Evolutionary conservation across 2,329 filamentous ascomycete genomes (phyloP).

Genomic region (Cordyceps cateniannulata): DNA sequence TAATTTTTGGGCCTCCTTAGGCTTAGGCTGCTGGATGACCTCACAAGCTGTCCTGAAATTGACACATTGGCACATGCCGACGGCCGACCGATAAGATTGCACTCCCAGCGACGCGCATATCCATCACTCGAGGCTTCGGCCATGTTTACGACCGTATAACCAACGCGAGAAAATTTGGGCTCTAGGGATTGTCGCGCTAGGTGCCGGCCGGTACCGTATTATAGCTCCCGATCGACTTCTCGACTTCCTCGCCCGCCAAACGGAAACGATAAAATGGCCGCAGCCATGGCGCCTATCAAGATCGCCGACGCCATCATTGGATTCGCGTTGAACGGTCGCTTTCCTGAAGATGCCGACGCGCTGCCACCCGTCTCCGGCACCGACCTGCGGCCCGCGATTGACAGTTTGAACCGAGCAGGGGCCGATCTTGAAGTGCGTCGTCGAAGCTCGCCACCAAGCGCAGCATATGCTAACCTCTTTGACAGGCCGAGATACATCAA

Average conservation of each 20-base stretch:
- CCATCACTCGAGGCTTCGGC: neutral
- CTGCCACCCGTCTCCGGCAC: slow-evolving; percentile 31
- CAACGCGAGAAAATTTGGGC: neutral
- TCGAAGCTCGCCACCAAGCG: neutral
- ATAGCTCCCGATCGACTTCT: neutral
- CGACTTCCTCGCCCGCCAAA: neutral
- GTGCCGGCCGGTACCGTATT: neutral
- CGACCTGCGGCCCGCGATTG: slow-evolving; percentile 33
- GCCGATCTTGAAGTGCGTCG: slow-evolving; percentile 33
- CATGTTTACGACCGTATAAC: neutral
- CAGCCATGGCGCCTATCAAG: slow-evolving; percentile 23
- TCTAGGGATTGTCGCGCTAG: too few relatives aligned
- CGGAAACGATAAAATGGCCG: slow-evolving; percentile 22
- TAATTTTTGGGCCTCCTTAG: too few relatives aligned
- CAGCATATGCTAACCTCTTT: neutral
- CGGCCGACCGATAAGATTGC: neutral
- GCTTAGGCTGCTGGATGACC: slow-evolving; percentile 6
- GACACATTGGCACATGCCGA: slow-evolving; percentile 5
- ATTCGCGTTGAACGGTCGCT: slow-evolving; percentile 34
- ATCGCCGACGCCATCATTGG: slow-evolving; percentile 34
- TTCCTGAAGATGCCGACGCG: slow-evolving; percentile 33
- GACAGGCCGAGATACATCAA: slow-evolving; percentile 57
- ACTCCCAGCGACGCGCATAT: neutral
- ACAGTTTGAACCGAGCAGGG: slow-evolving; percentile 30
- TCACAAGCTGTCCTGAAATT: slow-evolving; percentile 11